phyloP scores from a whole-genome alignment of 441 rosid genomes.

The Brassica balearica region DNA sequence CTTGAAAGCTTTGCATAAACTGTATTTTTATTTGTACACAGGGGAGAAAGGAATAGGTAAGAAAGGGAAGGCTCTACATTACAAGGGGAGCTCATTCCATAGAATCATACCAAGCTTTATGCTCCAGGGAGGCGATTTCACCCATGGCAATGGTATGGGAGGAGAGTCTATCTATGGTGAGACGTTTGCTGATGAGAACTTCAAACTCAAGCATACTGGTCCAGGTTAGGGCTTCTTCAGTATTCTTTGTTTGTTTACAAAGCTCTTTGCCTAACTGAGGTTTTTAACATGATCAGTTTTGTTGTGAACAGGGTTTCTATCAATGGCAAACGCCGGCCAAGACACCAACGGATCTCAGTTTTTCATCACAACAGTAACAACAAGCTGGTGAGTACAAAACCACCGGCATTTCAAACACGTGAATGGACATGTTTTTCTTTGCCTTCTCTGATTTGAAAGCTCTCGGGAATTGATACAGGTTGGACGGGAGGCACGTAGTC shows the following conservation, averaged over 20 bases:
- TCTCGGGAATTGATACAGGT: constrained; percentile 50
- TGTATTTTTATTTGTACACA: constrained; percentile 36
- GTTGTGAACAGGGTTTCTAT: constrained; percentile 60
- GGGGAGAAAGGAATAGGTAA: constrained; percentile 89
- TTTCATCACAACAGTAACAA: constrained; percentile 91
- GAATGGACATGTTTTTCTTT: background rate
- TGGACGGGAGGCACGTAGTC: constrained; percentile 90
- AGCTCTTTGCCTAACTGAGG: background rate
- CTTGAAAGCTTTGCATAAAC: constrained; percentile 4
- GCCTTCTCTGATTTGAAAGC: constrained; percentile 19
- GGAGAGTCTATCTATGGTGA: constrained; percentile 96
- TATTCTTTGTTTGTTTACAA: constrained; percentile 2
- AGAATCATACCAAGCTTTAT: constrained; percentile 94
- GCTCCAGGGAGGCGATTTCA: constrained; percentile 95
- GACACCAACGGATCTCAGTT: constrained; percentile 94
- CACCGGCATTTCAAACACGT: background rate
- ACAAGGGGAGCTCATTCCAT: constrained; percentile 82
- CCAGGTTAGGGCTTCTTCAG: constrained; percentile 55
- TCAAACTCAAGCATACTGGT: constrained; percentile 89
- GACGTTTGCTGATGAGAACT: constrained; percentile 85
- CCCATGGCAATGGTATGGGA: constrained; percentile 86
- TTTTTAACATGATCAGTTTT: constrained; percentile 10
- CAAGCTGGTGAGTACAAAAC: constrained; percentile 67
- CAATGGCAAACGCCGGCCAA: constrained; percentile 91
- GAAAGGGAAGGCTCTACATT: constrained; percentile 86